Evolutionary conservation across 2,329 filamentous ascomycete species (phyloP), one percentile per base, ranked within the genome.

Genomic region (Dactylellina sp.): DNA sequence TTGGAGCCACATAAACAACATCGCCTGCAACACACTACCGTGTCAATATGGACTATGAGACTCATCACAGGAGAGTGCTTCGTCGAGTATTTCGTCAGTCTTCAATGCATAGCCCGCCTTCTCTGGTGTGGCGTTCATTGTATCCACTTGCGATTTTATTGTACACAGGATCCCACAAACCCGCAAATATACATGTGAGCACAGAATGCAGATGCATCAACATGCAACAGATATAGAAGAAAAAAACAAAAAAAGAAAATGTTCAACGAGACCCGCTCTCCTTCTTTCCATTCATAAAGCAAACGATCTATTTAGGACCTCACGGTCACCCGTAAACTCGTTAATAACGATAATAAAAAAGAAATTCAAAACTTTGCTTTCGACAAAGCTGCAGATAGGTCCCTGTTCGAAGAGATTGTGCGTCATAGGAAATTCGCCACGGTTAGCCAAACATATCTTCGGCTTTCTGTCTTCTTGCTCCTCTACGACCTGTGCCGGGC

Each of bases 1-100:
- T 65, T 65, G 52, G 68, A 65, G 68, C 68, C 68, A 72, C 68
- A 72, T 72, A 72, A 72, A 72, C 68, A 72, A 72, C 68, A 72
- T 72, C 60, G 46, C 46, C 60, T 28, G 53, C 68, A 72, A 72
- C 68, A 65, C 68, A 72, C 22, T 22, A 20, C 44, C 11, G 42
- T 39, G 47, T 61, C 22, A 61, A 50, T 50, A 62, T 49, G 20
- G 7, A 22, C 2, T 12, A 20, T 46, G 9, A 20, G 20, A 7
- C 12, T 20, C 42, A 42, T n/a, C 39, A 42, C 39, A n/a, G n/a
- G n/a, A n/a, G n/a, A n/a, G n/a, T n/a, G n/a, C n/a, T n/a, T n/a
- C n/a, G n/a, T n/a, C n/a, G n/a, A n/a, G n/a, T n/a, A n/a, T n/a
- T n/a, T n/a, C n/a, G n/a, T n/a, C n/a, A n/a, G n/a, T n/a, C n/a